Base-by-base conservation (phyloP, 2,329 filamentous ascomycete species). In the Annulohypoxylon truncatum region DNA sequence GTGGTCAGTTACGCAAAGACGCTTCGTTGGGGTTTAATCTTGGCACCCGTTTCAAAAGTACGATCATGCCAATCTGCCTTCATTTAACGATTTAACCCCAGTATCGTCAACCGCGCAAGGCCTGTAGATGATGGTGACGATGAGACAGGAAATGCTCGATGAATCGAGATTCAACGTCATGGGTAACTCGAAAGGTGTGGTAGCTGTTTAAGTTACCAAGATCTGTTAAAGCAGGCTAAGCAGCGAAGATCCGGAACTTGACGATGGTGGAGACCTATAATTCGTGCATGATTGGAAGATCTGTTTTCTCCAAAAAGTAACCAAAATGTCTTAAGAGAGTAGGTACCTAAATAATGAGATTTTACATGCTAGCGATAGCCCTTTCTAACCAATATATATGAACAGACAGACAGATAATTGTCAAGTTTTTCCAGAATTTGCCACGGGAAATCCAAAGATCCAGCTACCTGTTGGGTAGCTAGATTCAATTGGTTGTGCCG, bases 101-200 rank as follows among this genome's bases (percentile, higher is more conserved):
- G 61, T 62, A 62, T 66, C 66, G 62, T 35, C 58, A 53, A 60
- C 66, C 61, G 66, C 61, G 26, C 55, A 33, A n/a, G 38, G 58
- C 31, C 13, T 28, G 26, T 38, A 54, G 42, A 51, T 55, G 18
- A 52, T 20, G 26, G 31, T 51, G 46, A 46, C 18, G 40, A 54
- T 64, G 61, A 57, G 46, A 61, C 64, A 38, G 28, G 31, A 7
- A 40, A 52, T 61, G 50, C 47, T 53, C 40, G 54, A 66, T 60
- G 29, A 20, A 57, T 58, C 33, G 40, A 55, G n/a, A 47, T 54
- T 28, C n/a, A 47, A 50, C 56, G 52, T 61, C 64, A 61, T 60
- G n/a, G 28, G 24, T 42, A 15, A 24, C 22, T 54, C 2, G 33
- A 42, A n/a, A 28, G 22, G 15, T 50, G 51, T 44, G 28, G 24